phyloP scores from a whole-genome alignment of 1,284 basidiomycete genomes.

The Dichomitus squalens region DNA sequence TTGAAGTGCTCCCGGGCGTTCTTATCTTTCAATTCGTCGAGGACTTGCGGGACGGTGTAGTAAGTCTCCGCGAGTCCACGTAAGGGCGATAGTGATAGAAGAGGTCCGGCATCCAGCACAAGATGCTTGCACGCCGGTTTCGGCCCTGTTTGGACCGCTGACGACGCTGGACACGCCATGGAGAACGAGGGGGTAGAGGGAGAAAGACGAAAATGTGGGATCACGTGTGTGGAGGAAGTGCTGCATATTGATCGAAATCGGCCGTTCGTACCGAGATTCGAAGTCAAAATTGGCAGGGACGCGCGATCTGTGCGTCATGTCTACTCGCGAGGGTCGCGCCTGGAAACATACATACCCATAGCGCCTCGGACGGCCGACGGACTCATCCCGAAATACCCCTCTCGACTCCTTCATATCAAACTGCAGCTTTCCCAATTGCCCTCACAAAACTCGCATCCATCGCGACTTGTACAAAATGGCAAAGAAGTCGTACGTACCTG shows the following conservation, averaged over 20 bases:
- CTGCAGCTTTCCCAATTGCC: neutral
- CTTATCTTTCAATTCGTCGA: slow-evolving; percentile 87
- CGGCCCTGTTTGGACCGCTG: slow-evolving; percentile 10
- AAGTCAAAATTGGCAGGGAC: neutral
- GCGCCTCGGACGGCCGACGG: slow-evolving; percentile 19
- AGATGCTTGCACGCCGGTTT: slow-evolving; percentile 69
- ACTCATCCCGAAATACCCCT: neutral
- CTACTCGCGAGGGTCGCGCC: neutral
- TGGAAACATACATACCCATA: neutral
- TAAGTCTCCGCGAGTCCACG: slow-evolving; percentile 83
- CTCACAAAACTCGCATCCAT: neutral
- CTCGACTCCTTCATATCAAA: neutral
- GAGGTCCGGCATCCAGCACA: slow-evolving; percentile 90
- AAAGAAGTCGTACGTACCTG: slow-evolving; percentile 40
- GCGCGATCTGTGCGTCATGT: neutral
- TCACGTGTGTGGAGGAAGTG: slow-evolving; percentile 21
- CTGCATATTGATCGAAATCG: slow-evolving; percentile 14
- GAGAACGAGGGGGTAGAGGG: slow-evolving; percentile 1
- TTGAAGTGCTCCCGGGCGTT: slow-evolving; percentile 86
- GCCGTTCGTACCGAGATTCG: neutral
- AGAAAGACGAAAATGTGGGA: slow-evolving; percentile 18
- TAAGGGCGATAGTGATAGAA: slow-evolving; percentile 85
- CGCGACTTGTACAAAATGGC: slow-evolving; percentile 34
- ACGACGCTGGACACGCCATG: slow-evolving; percentile 32
- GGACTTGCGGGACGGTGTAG: slow-evolving; percentile 86